Base-by-base conservation (phyloP, 805 yeast species). In the Saccharomycopsis fodiens region DNA sequence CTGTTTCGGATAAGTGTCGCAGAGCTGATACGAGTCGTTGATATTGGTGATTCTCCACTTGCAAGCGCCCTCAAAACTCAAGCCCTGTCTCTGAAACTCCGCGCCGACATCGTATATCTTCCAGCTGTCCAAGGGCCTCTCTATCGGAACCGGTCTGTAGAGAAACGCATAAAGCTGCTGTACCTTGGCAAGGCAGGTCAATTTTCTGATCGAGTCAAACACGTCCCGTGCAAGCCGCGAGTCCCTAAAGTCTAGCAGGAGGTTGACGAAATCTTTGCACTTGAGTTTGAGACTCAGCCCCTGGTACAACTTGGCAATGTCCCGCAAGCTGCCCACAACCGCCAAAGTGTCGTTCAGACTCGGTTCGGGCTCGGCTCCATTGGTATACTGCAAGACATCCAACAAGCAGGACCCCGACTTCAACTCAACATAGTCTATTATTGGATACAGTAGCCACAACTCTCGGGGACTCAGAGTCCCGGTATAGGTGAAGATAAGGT, bases 401-500 rank as follows among this genome's bases (percentile, higher is more conserved):
- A 60, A 52, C 42, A 61, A 56, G 52, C 79, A 66, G 44, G 82
- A 61, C 52, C 89, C 79, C 51, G 74, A 61, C 50, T 74, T 66
- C 59, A 76, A 27, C 54, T 73, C 74, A 1, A 82, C 77, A 39
- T 69, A 69, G 40, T 77, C 81, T 27, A 89, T 79, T 52, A 88
- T 76, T 1, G 97, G 96, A 61, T 87, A 91, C 48, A 95, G 83
- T 25, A 87, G 73, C 98, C 97, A 93, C 25, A 86, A 75, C 60
- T 93, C 97, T 47, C 78, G 67, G 6, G 54, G 54, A 20, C 54
- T 59, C 21, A 19, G 25, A 8, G 22, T 36, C 12, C 21, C n/a
- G 22, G 41, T 57, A 49, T 60, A 64, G 0, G 77, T 70, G 59
- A 83, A 84, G 30, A 84, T 83, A 55, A 85, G 61, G 63, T 85